Percentiles rank a stretch among this genome's conserved stretches.
These are phyloP conservation scores for Backusella parvicylindrica DNA, from an alignment of 192 early-diverging fungal genomes.

Conservation along the genomic window DNA sequence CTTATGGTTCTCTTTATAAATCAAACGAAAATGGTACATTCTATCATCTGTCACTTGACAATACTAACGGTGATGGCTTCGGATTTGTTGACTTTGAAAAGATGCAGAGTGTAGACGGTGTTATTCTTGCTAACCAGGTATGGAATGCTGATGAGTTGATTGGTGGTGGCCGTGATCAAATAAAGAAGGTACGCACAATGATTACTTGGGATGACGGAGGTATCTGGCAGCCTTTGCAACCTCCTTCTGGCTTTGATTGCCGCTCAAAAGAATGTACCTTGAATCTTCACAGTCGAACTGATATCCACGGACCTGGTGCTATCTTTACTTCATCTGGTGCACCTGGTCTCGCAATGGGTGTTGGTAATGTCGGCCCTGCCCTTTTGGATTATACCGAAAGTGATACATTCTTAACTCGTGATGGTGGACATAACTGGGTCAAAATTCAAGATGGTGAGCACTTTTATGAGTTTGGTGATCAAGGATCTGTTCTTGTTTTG, in stretches of 20 bases:
- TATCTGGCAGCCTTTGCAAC: slow-evolving; percentile 59
- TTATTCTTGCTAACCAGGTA: slow-evolving; percentile 88
- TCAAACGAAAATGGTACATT: slow-evolving; percentile 83
- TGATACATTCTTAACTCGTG: slow-evolving; percentile 77
- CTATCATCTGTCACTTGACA: slow-evolving; percentile 70
- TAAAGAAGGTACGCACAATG: slow-evolving; percentile 66
- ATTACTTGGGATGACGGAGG: slow-evolving; percentile 92
- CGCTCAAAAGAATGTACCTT: slow-evolving; percentile 56
- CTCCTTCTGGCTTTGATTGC: slow-evolving; percentile 42
- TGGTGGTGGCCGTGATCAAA: slow-evolving; percentile 37
- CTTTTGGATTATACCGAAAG: slow-evolving; percentile 58
- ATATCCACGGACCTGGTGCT: slow-evolving; percentile 51
- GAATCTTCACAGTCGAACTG: slow-evolving; percentile 79
- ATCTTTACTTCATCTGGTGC: slow-evolving; percentile 70
- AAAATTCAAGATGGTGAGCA: slow-evolving; percentile 64
- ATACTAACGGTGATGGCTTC: slow-evolving; percentile 73
- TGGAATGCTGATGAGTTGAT: slow-evolving; percentile 64
- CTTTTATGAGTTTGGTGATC: slow-evolving; percentile 87
- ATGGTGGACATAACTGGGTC: slow-evolving; percentile 84
- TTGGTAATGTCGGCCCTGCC: slow-evolving; percentile 79
- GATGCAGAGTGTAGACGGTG: slow-evolving; percentile 81
- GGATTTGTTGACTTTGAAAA: slow-evolving; percentile 91
- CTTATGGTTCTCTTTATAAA: slow-evolving; percentile 80
- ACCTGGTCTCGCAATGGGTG: slow-evolving; percentile 82
- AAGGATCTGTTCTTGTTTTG: slow-evolving; percentile 81